Evolutionary conservation across 1,284 basidiomycete species (phyloP).

Genomic region (Tetrapyrgos nigripes): DNA sequence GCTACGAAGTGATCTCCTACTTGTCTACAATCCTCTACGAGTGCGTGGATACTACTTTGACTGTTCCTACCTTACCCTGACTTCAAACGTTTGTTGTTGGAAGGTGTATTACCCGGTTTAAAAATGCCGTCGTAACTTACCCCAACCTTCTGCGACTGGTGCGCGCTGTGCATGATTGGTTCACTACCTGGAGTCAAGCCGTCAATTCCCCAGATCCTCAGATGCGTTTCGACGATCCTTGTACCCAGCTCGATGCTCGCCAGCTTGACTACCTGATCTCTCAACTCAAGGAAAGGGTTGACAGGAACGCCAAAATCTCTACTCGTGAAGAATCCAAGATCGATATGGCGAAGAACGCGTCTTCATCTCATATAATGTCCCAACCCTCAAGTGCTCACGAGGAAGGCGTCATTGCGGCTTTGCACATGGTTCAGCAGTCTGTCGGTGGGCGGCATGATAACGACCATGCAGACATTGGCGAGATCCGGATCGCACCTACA

Average conservation of each 20-base stretch:
- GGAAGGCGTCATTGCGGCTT: constrained; percentile 46
- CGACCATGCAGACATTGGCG: constrained; percentile 58
- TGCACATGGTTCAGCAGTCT: constrained; percentile 54
- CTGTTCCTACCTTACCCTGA: constrained; percentile 6
- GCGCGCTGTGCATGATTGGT: constrained; percentile 49
- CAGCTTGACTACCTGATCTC: neutral
- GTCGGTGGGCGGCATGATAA: constrained; percentile 70
- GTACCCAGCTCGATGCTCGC: constrained; percentile 41
- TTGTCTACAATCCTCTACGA: constrained; percentile 57
- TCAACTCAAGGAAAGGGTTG: neutral
- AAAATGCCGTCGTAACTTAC: constrained; percentile 54
- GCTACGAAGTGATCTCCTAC: constrained; percentile 52
- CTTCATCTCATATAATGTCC: constrained; percentile 20
- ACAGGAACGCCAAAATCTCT: constrained; percentile 2
- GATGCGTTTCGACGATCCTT: constrained; percentile 41
- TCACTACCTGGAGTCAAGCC: constrained; percentile 51
- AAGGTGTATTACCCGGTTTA: constrained; percentile 68
- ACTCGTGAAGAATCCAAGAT: constrained; percentile 13
- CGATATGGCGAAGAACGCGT: neutral
- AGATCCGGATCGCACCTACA: constrained; percentile 70
- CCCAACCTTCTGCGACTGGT: constrained; percentile 51
- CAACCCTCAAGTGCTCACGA: neutral
- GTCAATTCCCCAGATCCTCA: constrained; percentile 45
- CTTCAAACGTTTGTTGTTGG: neutral
- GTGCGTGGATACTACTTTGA: constrained; percentile 43